Conservation (phyloP, 2,329 filamentous ascomycete genomes). For the Alternaria solani region DNA sequence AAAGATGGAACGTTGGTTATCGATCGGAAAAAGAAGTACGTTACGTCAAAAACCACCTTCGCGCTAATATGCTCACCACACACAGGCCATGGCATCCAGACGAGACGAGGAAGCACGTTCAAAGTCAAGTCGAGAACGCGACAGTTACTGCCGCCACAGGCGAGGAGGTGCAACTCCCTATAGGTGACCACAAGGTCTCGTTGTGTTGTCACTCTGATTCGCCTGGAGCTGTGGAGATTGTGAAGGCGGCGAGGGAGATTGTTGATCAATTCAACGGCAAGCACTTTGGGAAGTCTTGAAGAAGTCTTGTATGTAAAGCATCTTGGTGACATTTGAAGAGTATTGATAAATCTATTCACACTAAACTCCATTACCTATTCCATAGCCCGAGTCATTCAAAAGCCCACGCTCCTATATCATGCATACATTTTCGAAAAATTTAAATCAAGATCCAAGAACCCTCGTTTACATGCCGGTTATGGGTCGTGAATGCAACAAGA, state of each 20-base stretch:
- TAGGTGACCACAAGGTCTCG: conserved; percentile 54
- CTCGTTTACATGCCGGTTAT: not conserved
- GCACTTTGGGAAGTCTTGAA: conserved; percentile 22
- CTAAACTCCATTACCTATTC: conserved; percentile 1
- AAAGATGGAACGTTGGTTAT: conserved; percentile 61
- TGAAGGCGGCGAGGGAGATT: conserved; percentile 53
- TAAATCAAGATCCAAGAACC: conserved; percentile 1
- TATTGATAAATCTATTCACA: conserved; percentile 5
- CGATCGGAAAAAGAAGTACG: conserved; percentile 65
- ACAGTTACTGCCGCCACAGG: conserved; percentile 54
- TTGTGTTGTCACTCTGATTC: conserved; percentile 58
- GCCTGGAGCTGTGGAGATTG: conserved; percentile 55
- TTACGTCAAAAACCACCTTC: not conserved
- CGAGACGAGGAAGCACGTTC: conserved; percentile 53
- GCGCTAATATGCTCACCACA: not conserved
- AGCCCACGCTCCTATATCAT: conserved; percentile 3
- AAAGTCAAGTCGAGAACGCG: conserved; percentile 51
- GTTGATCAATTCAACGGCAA: conserved; percentile 52
- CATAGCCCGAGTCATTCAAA: not conserved
- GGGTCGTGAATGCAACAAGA: not conserved
- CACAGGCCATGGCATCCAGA: conserved; percentile 53
- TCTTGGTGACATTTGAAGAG: not conserved
- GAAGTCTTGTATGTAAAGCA: not conserved
- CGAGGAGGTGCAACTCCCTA: conserved; percentile 52
- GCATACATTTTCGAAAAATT: conserved; percentile 1